A percentile compares a stretch with the other conserved stretches of the same genome.
Conservation (phyloP, 352 stramenopile genomes). For the Phytophthora pisi region DNA sequence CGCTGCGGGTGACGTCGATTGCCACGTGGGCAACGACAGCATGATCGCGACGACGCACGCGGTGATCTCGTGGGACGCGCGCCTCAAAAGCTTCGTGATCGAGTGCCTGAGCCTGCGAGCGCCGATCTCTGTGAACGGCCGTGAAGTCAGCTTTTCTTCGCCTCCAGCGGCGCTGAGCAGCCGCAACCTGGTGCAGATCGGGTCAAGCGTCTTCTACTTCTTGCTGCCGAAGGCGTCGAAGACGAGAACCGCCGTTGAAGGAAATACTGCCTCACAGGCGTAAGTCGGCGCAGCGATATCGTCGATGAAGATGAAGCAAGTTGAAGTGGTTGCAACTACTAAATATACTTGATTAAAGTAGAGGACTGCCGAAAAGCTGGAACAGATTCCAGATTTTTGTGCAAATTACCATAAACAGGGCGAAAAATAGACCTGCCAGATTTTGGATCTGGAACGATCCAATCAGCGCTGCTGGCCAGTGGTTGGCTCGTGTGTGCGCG, state of each 20-base stretch:
- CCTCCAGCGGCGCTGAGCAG: constrained; percentile 52
- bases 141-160: constrained; percentile 52
- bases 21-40: constrained; percentile 72
- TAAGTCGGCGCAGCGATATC: constrained; percentile 2
- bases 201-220: constrained; percentile 75
- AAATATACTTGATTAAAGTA: constrained; percentile 4
- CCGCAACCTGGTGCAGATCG: constrained; percentile 69
- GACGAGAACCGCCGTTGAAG: background rate
- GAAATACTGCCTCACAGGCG: background rate
- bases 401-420: background rate
- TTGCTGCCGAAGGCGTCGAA: constrained; percentile 58
- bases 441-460: background rate
- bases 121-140: constrained; percentile 74
- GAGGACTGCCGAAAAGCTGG: background rate
- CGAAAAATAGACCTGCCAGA: background rate
- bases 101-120: constrained; percentile 64
- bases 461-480: constrained; percentile 20
- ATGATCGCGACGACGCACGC: constrained; percentile 66
- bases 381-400: background rate
- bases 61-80: constrained; percentile 69
- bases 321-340: background rate
- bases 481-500: constrained; percentile 21
- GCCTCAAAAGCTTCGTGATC: constrained; percentile 57
- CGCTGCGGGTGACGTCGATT: constrained; percentile 58
- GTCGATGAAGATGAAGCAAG: background rate